Evolutionary conservation across 305 asterid genomes (phyloP).

Genomic region (Fraxinus sp.): DNA sequence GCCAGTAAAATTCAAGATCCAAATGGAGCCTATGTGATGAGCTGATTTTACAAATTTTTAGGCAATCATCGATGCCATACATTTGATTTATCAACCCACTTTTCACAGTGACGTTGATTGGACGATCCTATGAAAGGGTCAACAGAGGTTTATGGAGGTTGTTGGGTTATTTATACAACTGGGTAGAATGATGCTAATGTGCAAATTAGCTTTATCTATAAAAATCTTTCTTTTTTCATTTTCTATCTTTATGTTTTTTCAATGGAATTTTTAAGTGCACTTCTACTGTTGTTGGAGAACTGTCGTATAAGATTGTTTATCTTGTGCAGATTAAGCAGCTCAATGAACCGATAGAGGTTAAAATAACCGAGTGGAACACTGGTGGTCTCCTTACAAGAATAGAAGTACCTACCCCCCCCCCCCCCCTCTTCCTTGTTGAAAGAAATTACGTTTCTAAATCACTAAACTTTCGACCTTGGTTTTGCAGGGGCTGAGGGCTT

Average conservation of each 20-base stretch:
- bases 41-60: background rate
- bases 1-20: background rate
- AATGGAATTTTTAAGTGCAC: constrained; percentile 5
- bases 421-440: constrained; percentile 4
- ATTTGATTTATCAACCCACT: background rate
- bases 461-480: constrained; percentile 16
- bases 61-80: background rate
- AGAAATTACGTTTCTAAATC: background rate
- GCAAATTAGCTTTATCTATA: background rate
- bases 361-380: constrained; percentile 88
- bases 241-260: background rate
- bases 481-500: constrained; percentile 90
- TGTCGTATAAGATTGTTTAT: constrained; percentile 2
- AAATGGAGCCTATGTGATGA: background rate
- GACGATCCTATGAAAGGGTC: background rate
- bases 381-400: constrained; percentile 93
- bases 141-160: background rate
- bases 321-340: constrained; percentile 73
- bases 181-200: background rate
- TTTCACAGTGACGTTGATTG: background rate
- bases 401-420: constrained; percentile 51
- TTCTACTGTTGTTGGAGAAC: constrained; percentile 2
- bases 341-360: constrained; percentile 74
- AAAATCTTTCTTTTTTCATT: background rate
- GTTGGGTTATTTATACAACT: background rate